A percentile compares a stretch with the other conserved stretches of the same genome.
phyloP scores from a whole-genome alignment of 2,329 filamentous ascomycete genomes.

The Claviceps digitariae region DNA sequence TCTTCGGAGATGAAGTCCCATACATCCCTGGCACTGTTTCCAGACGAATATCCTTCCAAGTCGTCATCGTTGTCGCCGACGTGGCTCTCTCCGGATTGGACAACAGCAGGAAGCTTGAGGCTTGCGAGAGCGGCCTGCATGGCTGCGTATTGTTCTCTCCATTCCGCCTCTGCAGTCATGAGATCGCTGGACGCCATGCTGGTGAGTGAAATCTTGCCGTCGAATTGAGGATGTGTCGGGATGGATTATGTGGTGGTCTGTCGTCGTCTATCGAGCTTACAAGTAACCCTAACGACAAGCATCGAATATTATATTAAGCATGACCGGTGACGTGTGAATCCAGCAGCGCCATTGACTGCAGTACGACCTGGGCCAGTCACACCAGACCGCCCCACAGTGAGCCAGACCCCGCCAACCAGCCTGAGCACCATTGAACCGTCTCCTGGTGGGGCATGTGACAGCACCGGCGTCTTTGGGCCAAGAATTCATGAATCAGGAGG shows the following conservation, averaged over 20 bases:
- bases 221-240: background rate
- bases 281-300: no score
- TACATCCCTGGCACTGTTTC: constrained; percentile 62
- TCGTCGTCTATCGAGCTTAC: no score
- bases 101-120: constrained; percentile 37
- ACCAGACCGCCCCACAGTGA: no score
- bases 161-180: constrained; percentile 43
- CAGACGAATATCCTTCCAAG: constrained; percentile 38
- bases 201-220: background rate
- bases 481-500: background rate
- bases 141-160: constrained; percentile 70
- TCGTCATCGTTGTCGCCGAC: constrained; percentile 59
- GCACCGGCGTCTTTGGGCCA: background rate
- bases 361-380: no score
- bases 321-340: no score
- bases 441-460: background rate
- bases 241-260: background rate
- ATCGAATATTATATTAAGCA: no score
- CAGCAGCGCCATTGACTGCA: no score
- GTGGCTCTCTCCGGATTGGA: constrained; percentile 30
- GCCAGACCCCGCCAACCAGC: no score
- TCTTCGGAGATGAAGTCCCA: constrained; percentile 83
- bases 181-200: constrained; percentile 23
- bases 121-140: constrained; percentile 79
- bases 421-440: no score